Evolutionary conservation across 2,329 filamentous ascomycete species (phyloP), one percentile per base, ranked within the genome.

Genomic region (Coniochaeta hoffmannii): DNA sequence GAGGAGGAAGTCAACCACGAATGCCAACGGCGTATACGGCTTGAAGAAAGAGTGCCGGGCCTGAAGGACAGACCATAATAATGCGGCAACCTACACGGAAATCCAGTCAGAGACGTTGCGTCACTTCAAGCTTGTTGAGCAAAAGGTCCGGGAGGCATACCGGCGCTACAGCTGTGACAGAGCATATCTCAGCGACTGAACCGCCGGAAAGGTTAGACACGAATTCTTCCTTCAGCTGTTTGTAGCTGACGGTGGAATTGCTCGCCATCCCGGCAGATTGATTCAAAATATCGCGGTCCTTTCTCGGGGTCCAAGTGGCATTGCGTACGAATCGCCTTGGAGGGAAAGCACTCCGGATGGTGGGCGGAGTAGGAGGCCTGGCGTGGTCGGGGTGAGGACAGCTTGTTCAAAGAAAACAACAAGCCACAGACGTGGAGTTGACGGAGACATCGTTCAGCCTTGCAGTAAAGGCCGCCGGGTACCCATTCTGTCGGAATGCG

Each of bases 211-310:
- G 83, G 69, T 91, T 89, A 55, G 93, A 96, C 66, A 99, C 94
- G 70, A 96, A 96, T 67, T 90, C 90, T 77, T 96, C 92, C 76
- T 99, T 99, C 63, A 88, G 80, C 65, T 88, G 83, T 74, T 97
- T 99, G 77, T 97, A 96, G 72, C 80, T 86, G 50, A 74, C 64
- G 66, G 70, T 58, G 4, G 68, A 51, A 61, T 66, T 64, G 41
- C 22, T 28, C 59, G 73, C 24, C 50, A 53, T 53, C 15, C 19
- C 17, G 32, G 30, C 12, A 24, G 4, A 2, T 15, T 28, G 19
- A 28, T 46, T 46, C 41, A 34, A 26, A 34, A 28, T 26, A 24
- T n/a, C 15, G 28, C 28, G 22, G 15, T 50, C 7, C 19, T 31
- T 8, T 22, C 22, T 34, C 28, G 10, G 7, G 9, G 22, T 15